Evolutionary conservation across 768 basidiomycete species (phyloP).

Genomic region (Boletus subparvulus): DNA sequence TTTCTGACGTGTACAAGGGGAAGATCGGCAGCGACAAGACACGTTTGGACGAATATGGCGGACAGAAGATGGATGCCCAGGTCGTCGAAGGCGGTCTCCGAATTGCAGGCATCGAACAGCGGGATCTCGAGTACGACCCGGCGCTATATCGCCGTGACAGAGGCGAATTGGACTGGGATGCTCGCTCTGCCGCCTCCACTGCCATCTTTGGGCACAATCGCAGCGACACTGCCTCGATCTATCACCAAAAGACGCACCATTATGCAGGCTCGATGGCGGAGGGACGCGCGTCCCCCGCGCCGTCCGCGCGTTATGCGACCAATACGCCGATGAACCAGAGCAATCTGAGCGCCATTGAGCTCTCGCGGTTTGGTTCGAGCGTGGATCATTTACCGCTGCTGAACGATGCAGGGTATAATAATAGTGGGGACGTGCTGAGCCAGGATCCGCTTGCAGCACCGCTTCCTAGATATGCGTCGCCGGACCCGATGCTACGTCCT

Average conservation of each 20-base stretch:
- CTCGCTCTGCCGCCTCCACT: conserved; percentile 66
- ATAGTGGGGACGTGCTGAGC: conserved; percentile 5
- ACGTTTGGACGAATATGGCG: conserved; percentile 76
- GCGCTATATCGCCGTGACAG: conserved; percentile 73
- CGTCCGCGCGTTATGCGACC: conserved; percentile 53
- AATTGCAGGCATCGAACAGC: conserved; percentile 80
- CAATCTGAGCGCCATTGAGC: conserved; percentile 46
- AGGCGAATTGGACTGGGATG: conserved; percentile 88
- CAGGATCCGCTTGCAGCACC: conserved; percentile 24
- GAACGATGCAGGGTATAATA: conserved; percentile 24
- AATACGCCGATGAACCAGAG: conserved; percentile 40
- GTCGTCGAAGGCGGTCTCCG: conserved; percentile 76
- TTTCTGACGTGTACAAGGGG: conserved; percentile 74
- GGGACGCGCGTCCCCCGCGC: conserved; percentile 40
- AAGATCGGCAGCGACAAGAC: conserved; percentile 62
- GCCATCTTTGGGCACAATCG: conserved; percentile 45
- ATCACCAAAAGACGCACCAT: conserved; percentile 43
- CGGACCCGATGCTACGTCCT: conserved; percentile 14
- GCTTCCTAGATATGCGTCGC: conserved; percentile 27
- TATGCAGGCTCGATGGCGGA: conserved; percentile 35
- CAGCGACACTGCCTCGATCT: conserved; percentile 38
- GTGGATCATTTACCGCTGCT: conserved; percentile 63
- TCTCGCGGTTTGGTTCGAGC: conserved; percentile 52
- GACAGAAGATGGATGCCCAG: conserved; percentile 71
- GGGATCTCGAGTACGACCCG: conserved; percentile 83